phyloP scores from a whole-genome alignment of 148 eudicot species.

The Vaccinium macrocarpon region DNA sequence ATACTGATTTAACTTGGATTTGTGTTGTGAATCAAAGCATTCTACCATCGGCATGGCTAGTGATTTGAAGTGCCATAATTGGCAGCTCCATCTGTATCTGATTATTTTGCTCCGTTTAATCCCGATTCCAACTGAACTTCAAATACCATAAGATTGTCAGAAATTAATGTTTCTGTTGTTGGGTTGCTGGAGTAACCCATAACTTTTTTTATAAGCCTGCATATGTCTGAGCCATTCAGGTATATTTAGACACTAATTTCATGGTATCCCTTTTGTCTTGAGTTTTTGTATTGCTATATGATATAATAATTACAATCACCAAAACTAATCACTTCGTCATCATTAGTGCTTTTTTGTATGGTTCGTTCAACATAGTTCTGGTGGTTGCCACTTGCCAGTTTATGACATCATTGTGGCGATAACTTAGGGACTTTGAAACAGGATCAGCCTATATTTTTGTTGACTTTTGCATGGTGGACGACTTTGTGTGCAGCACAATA shows the following conservation, averaged over 20 bases:
- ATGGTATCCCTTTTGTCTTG: background rate
- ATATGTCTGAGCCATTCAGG: background rate
- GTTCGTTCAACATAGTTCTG: background rate
- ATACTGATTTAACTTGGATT: background rate
- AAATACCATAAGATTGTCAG: background rate
- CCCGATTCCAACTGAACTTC: background rate
- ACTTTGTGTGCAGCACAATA: background rate
- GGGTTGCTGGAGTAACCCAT: slow-evolving; percentile 1
- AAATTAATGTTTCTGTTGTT: background rate
- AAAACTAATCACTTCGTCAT: background rate
- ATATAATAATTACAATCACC: background rate
- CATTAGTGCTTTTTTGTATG: background rate
- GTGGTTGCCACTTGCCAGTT: background rate
- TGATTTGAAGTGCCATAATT: background rate
- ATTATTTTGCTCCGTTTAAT: background rate
- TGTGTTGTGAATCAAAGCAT: background rate
- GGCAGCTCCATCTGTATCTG: background rate
- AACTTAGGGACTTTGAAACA: background rate
- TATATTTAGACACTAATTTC: background rate
- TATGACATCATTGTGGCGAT: background rate
- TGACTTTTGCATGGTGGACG: background rate
- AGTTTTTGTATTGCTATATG: background rate
- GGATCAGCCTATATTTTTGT: background rate
- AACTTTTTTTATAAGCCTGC: background rate
- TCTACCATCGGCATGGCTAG: background rate